Percentiles rank a stretch among this genome's conserved stretches.
phyloP scores from a whole-genome alignment of 2,329 filamentous ascomycete genomes.

The Arachnopeziza araneosa region DNA sequence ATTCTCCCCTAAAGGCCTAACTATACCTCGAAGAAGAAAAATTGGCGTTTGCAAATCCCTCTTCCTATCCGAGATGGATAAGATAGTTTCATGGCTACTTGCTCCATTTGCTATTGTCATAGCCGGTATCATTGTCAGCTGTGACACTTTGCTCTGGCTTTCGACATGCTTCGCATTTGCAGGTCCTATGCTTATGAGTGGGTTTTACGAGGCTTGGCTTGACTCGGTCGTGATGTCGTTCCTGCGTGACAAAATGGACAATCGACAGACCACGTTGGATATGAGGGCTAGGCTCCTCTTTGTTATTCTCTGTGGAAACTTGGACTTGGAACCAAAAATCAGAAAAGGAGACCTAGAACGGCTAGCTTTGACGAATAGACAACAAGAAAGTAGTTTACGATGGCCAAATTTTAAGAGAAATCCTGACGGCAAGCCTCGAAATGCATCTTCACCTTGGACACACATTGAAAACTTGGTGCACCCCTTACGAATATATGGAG shows the following conservation, averaged over 20 bases:
- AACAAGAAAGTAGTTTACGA: constrained; percentile 1
- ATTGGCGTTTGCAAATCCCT: constrained; percentile 27
- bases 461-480: constrained; percentile 15
- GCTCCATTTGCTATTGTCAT: constrained; percentile 12
- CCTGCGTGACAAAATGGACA: constrained; percentile 9
- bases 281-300: constrained; percentile 17
- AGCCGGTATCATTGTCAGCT: constrained; percentile 4
- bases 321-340: constrained; percentile 14
- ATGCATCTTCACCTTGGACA: constrained; percentile 13
- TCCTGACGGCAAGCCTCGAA: not conserved
- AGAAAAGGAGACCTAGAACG: constrained; percentile 3
- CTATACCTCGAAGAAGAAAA: constrained; percentile 31
- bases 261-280: constrained; percentile 11
- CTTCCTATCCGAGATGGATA: constrained; percentile 24
- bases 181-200: constrained; percentile 17
- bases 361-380: not conserved
- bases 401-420: constrained; percentile 7
- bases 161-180: constrained; percentile 15
- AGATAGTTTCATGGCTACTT: constrained; percentile 4
- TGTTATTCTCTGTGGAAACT: constrained; percentile 19
- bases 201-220: constrained; percentile 15
- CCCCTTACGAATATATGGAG: constrained; percentile 12
- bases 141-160: constrained; percentile 17
- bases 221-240: constrained; percentile 15
- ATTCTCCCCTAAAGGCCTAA: constrained; percentile 17